Conservation (phyloP, 2,329 filamentous ascomycete genomes). For the Alternaria arbusti region DNA sequence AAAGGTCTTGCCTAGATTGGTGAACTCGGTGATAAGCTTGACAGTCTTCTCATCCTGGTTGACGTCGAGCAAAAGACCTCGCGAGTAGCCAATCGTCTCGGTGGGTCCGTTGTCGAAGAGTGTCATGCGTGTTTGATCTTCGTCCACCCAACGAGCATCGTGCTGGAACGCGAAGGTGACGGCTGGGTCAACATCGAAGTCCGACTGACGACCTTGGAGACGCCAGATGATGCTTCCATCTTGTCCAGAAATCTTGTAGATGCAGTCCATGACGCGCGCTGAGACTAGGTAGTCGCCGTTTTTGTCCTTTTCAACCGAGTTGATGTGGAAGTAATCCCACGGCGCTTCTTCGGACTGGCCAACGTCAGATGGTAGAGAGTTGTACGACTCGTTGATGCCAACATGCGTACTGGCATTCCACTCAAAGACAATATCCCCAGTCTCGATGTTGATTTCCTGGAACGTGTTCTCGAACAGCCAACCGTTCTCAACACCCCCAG, state of each 20-base stretch:
- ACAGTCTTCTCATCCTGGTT: conserved; percentile 53
- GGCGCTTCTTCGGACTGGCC: conserved; percentile 38
- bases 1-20: conserved; percentile 48
- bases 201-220: conserved; percentile 28
- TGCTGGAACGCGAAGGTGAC: conserved; percentile 26
- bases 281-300: conserved; percentile 31
- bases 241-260: conserved; percentile 25
- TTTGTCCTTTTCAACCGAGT: conserved; percentile 39
- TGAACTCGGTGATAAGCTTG: conserved; percentile 49
- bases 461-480: conserved; percentile 54
- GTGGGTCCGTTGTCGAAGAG: conserved; percentile 50
- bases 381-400: conserved; percentile 29
- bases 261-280: conserved; percentile 21
- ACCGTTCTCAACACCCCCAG: conserved; percentile 45
- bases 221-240: conserved; percentile 35
- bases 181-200: conserved; percentile 20
- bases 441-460: conserved; percentile 54
- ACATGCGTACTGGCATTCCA: conserved; percentile 51
- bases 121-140: conserved; percentile 33
- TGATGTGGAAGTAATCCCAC: conserved; percentile 52
- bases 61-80: conserved; percentile 50
- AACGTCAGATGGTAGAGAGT: conserved; percentile 23
- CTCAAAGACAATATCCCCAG: conserved; percentile 49
- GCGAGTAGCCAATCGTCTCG: conserved; percentile 22
- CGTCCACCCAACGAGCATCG: conserved; percentile 29